Base-by-base conservation (phyloP, 2,329 filamentous ascomycete species). In the Orbilia oligospora region DNA sequence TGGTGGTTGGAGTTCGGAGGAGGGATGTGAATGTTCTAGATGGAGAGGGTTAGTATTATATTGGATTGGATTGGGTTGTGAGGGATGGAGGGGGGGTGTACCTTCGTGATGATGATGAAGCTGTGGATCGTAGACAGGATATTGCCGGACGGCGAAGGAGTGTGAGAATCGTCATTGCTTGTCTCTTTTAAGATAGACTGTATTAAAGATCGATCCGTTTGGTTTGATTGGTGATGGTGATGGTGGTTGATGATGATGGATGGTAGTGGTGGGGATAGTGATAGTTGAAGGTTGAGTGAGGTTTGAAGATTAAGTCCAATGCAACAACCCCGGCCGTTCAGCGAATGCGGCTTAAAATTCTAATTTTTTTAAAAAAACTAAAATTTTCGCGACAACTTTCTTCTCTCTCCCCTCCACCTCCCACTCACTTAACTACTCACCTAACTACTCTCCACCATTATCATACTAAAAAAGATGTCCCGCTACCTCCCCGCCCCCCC, bases 21-120 rank as follows among this genome's bases (percentile, higher is more conserved):
- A 77, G 73, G 67, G 73, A 77, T 30, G 67, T 68, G 73, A 77
- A 77, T n/a, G 73, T 71, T 49, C 73, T 77, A 20, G n/a, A n/a
- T 65, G 10, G 46, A 9, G 4, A 36, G 6, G 27, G 49, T 56
- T 46, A 41, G 49, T 56, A 33, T 30, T 30, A 30, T 30, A 30
- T 30, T 30, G 27, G 16, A 53, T 27, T 9, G 5, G 61, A 53
- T n/a, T 20, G 22, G 56, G 53, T 51, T 46, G 12, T 22, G 18
- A 44, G 22, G 27, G n/a, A 24, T 36, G 48, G 16, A 22, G 30
- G 18, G 30, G 53, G 38, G 18, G 16, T 14, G 5, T 67, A 68
- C 67, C 73, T 65, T 20, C 53, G 58, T 27, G 73, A 77, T 49
- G 55, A 12, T 51, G 53, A 55, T 33, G 38, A 8, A 18, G 56